Evolutionary conservation across 805 yeast genomes (phyloP), one percentile per base, ranked within the genome.

Genomic region (Kodamaea fukazawae): DNA sequence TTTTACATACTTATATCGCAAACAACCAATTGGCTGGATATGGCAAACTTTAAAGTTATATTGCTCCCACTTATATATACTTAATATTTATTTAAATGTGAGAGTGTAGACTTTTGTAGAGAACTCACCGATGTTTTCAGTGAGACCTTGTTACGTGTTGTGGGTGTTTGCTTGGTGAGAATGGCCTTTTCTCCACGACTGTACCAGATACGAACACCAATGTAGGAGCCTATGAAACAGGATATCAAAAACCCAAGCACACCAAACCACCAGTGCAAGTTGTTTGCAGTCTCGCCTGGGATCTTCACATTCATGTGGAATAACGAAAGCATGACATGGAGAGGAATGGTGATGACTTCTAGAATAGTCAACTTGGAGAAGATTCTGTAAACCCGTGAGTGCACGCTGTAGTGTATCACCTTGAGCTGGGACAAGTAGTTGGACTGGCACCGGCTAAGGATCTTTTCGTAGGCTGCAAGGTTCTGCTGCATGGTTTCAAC

Each of bases 281-380:
- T 22, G 4, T 33, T 16, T 3, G 20, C 49, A 18, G 43, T 39
- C 11, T 75, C 63, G 20, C 96, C 96, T 0, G 97, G 97, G 20
- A 91, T 85, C 9, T 52, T 62, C 13, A 91, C 98, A 61, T 91
- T 91, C 99, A 91, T 91, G 54, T 97, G 97, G 63, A 91, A 91
- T 47, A 90, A 57, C 59, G 97, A 96, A 2, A 97, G 88, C 32
- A 91, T 75, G 42, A 91, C 68, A 59, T 91, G 91, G 71, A 91
- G 73, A 11, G 98, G 98, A 46, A 91, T 84, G 22, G 91, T 69
- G 53, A 91, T 72, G 0, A 97, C 89, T 74, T 97, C 98, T 26
- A 91, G 68, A 44, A 91, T 54, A 0, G 99, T 90, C 17, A 90
- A 96, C 56, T 86, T 85, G 23, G 96, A 86, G 40, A 91, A 71